Evolutionary conservation across 352 stramenopile species (phyloP).

Genomic region (Peronospora belbahrii): DNA sequence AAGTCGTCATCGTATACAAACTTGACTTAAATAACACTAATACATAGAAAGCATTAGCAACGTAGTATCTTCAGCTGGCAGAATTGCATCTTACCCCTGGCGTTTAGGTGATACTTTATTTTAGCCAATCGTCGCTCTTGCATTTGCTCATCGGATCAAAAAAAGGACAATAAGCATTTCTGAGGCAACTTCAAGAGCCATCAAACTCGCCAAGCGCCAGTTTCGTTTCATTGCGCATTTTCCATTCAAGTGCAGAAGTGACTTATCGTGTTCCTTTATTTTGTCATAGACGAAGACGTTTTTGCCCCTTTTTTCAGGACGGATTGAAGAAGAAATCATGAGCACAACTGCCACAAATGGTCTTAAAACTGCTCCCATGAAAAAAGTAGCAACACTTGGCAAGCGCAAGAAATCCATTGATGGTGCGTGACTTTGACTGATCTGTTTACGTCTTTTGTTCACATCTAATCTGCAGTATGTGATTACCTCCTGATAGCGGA

Average conservation of each 20-base stretch:
- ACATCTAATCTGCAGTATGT: constrained; percentile 2
- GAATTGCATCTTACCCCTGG: no score
- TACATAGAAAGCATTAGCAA: no score
- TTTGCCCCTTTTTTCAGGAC: no score
- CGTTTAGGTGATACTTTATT: constrained; percentile 13
- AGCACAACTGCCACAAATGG: constrained; percentile 7
- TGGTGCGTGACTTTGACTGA: constrained; percentile 26
- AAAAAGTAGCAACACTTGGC: constrained; percentile 76
- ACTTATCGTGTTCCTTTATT: not conserved
- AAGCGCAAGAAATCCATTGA: constrained; percentile 87
- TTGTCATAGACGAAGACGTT: no score
- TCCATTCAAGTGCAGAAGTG: constrained; percentile 29
- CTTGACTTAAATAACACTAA: no score
- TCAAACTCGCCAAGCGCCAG: constrained; percentile 14
- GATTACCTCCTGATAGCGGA: constrained; percentile 36
- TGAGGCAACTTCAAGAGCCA: constrained; percentile 21
- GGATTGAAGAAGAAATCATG: no score
- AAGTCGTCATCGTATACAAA: no score
- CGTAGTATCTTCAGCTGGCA: no score
- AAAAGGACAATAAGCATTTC: constrained; percentile 21
- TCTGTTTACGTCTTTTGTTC: not conserved
- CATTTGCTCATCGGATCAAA: constrained; percentile 10
- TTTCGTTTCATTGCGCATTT: constrained; percentile 36
- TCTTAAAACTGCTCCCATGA: constrained; percentile 38
- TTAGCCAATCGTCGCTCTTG: constrained; percentile 29